Percentiles rank a stretch among this genome's conserved stretches.
Evolutionary conservation across 257 asterid genomes (phyloP).

Genomic region (Handroanthus guayacan): DNA sequence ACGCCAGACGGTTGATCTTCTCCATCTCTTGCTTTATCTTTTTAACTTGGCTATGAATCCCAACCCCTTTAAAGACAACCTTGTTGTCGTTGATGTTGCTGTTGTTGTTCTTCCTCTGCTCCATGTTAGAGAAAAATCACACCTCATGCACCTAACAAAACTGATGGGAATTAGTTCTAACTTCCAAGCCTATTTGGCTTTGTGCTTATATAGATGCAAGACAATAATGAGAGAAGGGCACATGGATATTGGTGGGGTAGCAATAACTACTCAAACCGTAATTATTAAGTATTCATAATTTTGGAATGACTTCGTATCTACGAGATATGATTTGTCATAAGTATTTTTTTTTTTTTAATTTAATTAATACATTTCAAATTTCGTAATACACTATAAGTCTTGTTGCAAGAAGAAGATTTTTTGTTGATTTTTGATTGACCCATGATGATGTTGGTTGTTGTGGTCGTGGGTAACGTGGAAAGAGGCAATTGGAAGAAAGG

Average conservation of each 20-base stretch:
- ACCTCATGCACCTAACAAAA: slow-evolving; percentile 24
- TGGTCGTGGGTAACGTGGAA: slow-evolving; percentile 30
- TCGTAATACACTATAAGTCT: no score
- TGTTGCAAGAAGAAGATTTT: not conserved
- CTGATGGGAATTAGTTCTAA: not conserved
- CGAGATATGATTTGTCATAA: slow-evolving; percentile 19
- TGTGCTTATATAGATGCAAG: slow-evolving; percentile 40
- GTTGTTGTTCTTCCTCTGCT: slow-evolving; percentile 26
- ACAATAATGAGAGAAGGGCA: slow-evolving; percentile 15
- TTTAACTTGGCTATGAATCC: slow-evolving; percentile 71
- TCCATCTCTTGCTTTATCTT: slow-evolving; percentile 79
- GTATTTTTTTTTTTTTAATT: slow-evolving; percentile 36
- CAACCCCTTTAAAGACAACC: slow-evolving; percentile 51
- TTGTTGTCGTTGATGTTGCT: slow-evolving; percentile 19
- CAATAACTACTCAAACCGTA: slow-evolving; percentile 20
- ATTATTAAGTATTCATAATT: not conserved
- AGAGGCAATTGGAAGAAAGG: slow-evolving; percentile 8
- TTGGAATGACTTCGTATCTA: not conserved
- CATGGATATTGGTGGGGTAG: slow-evolving; percentile 43
- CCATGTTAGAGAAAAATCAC: slow-evolving; percentile 37
- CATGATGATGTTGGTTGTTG: not conserved
- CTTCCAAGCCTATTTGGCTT: not conserved
- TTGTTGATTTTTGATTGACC: slow-evolving; percentile 1
- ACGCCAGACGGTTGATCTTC: slow-evolving; percentile 50
- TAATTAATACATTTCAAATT: not conserved